phyloP scores from a whole-genome alignment of 2,329 filamentous ascomycete genomes.

The Malbranchea cinnamomea region DNA sequence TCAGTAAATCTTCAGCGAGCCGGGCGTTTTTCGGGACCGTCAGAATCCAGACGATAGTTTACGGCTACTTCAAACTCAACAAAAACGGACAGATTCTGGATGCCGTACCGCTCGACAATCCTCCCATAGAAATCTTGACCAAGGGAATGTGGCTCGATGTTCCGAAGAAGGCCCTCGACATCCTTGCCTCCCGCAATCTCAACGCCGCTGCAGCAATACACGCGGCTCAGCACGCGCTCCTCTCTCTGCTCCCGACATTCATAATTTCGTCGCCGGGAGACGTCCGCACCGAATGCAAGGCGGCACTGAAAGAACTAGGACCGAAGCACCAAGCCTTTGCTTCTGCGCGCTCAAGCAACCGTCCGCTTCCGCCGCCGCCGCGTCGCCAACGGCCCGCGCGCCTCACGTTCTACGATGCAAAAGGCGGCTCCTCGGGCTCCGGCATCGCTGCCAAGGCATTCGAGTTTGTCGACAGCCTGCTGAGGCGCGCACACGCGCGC shows the following conservation, averaged over 20 bases:
- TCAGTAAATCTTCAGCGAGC: conserved; percentile 43
- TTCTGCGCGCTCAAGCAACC: conserved; percentile 7
- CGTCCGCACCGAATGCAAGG: conserved; percentile 88
- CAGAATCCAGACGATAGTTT: conserved; percentile 74
- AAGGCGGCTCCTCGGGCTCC: conserved; percentile 67
- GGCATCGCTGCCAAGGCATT: conserved; percentile 90
- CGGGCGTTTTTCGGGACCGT: conserved; percentile 77
- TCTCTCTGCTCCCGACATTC: conserved; percentile 78
- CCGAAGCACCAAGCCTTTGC: conserved; percentile 3
- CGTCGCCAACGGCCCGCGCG: conserved; percentile 68
- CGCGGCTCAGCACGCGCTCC: conserved; percentile 80
- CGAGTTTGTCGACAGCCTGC: conserved; percentile 70
- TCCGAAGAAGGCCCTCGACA: conserved; percentile 61
- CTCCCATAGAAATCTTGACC: conserved; percentile 67
- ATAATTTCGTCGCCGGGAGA: conserved; percentile 83
- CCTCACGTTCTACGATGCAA: conserved; percentile 88
- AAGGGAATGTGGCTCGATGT: conserved; percentile 96
- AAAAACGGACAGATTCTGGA: conserved; percentile 72
- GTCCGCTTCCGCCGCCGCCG: conserved; percentile 20
- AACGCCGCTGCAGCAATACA: conserved; percentile 85
- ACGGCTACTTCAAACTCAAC: conserved; percentile 96
- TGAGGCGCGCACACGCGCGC: conserved; percentile 59
- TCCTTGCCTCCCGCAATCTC: conserved; percentile 55
- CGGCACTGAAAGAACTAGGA: conserved; percentile 75
- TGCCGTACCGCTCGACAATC: conserved; percentile 83